Percentiles rank a stretch among this genome's conserved stretches.
phyloP scores from a whole-genome alignment of 352 stramenopile genomes.

The Globisporangium takayamanum region DNA sequence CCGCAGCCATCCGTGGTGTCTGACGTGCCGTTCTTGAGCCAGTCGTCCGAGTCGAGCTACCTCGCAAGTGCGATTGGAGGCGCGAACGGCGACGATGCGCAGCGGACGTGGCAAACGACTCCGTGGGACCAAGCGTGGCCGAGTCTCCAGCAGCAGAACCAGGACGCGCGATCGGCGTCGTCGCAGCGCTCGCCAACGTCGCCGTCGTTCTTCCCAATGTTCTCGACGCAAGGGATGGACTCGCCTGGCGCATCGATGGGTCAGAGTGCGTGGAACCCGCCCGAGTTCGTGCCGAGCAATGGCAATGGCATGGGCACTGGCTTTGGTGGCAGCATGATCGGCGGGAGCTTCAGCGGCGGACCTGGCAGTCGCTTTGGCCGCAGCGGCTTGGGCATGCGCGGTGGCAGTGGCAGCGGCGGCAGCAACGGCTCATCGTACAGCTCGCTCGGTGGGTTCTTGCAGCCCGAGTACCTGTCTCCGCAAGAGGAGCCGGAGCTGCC shows the following conservation, averaged over 20 bases:
- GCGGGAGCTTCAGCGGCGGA: conserved; percentile 22
- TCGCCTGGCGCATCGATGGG: conserved; percentile 6
- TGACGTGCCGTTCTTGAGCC: conserved; percentile 36
- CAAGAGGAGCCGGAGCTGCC: conserved; percentile 38
- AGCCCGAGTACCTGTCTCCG: conserved; percentile 43
- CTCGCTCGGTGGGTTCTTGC: conserved; percentile 57
- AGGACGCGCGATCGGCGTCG: conserved; percentile 25
- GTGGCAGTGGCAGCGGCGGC: neutral
- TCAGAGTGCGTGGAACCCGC: conserved; percentile 18
- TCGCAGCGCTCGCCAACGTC: conserved; percentile 30
- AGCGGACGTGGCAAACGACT: conserved; percentile 43
- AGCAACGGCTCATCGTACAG: conserved; percentile 27
- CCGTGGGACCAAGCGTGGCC: conserved; percentile 53
- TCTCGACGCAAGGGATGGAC: conserved; percentile 22
- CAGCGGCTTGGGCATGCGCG: conserved; percentile 26
- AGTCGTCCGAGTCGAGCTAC: conserved; percentile 40
- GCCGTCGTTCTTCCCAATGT: conserved; percentile 57
- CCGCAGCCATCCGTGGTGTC: conserved; percentile 25
- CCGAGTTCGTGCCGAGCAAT: conserved; percentile 11
- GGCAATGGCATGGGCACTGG: conserved; percentile 23
- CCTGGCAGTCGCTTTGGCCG: conserved; percentile 14
- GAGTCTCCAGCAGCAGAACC: conserved; percentile 26
- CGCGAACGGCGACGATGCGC: conserved; percentile 23
- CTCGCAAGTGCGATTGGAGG: conserved; percentile 31
- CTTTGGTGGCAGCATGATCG: conserved; percentile 44